Evolutionary conservation across 495 filamentous ascomycete genomes (phyloP).

Genomic region (Rhizodiscina lignyota): DNA sequence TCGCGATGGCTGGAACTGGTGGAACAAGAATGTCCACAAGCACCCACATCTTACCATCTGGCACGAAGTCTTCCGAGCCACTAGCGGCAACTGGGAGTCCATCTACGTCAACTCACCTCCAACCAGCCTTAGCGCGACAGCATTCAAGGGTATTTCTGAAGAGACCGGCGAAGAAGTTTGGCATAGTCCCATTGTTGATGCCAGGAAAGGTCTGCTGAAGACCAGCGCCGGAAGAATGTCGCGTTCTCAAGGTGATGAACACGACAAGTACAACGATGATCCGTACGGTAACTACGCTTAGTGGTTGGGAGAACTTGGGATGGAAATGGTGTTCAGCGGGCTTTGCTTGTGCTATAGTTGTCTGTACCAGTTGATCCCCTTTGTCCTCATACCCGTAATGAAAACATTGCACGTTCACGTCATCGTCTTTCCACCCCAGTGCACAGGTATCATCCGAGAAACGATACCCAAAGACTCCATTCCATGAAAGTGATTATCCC

Average conservation of each 20-base stretch:
- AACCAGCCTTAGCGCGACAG: not conserved
- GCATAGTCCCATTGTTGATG: slow-evolving; percentile 14
- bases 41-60: slow-evolving; percentile 28
- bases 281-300: slow-evolving; percentile 4
- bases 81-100: slow-evolving; percentile 26
- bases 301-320: not conserved
- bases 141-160: not conserved
- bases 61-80: slow-evolving; percentile 31
- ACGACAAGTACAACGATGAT: slow-evolving; percentile 10
- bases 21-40: slow-evolving; percentile 17
- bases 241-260: slow-evolving; percentile 7
- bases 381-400: no score
- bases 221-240: slow-evolving; percentile 11
- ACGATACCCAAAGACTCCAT: no score
- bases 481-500: no score
- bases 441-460: no score
- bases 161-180: slow-evolving; percentile 5
- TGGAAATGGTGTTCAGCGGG: no score
- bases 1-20: slow-evolving; percentile 30
- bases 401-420: no score
- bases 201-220: slow-evolving; percentile 11
- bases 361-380: no score
- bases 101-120: slow-evolving; percentile 19
- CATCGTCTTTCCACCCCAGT: no score
- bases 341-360: no score